phyloP scores from a whole-genome alignment of 805 yeast genomes.

The Teunomyces cretensis region DNA sequence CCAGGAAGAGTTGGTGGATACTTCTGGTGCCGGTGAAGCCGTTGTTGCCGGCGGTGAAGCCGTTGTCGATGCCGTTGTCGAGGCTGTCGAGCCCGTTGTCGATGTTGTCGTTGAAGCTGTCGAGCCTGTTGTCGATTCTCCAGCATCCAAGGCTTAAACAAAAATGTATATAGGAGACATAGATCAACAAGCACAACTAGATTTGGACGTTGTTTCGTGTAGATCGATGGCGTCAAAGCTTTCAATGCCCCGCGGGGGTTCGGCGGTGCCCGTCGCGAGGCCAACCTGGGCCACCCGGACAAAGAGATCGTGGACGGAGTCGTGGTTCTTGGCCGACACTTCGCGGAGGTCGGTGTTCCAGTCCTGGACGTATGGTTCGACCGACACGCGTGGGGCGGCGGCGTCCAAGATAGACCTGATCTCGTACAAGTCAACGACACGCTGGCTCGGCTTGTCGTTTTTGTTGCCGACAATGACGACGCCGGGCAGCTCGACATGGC shows the following conservation, averaged over 20 bases:
- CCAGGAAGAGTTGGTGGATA: slow-evolving; percentile 6
- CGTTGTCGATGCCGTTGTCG: too few relatives aligned
- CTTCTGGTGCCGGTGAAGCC: slow-evolving; percentile 4
- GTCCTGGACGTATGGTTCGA: slow-evolving; percentile 28
- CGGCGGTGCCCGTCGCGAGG: slow-evolving; percentile 12
- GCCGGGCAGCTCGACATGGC: slow-evolving; percentile 48
- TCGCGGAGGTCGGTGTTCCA: slow-evolving; percentile 37
- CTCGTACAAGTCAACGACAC: slow-evolving; percentile 38
- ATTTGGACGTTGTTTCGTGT: slow-evolving; percentile 7
- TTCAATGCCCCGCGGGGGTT: slow-evolving; percentile 15
- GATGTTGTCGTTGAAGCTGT: neutral
- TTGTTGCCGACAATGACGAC: slow-evolving; percentile 57
- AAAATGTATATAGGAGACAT: neutral
- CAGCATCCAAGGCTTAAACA: neutral
- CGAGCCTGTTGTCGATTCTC: neutral
- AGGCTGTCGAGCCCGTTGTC: too few relatives aligned
- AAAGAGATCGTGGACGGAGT: slow-evolving; percentile 34
- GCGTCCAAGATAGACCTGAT: slow-evolving; percentile 31
- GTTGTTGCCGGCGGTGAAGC: too few relatives aligned
- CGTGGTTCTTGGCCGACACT: slow-evolving; percentile 29
- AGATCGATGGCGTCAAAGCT: slow-evolving; percentile 35
- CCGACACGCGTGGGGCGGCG: slow-evolving; percentile 12
- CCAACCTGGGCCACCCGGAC: slow-evolving; percentile 39
- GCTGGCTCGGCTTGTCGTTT: slow-evolving; percentile 34
- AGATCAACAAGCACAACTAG: slow-evolving; percentile 22